Conservation (phyloP, 1,139 yeast species). For the Fermentozyma sake region DNA sequence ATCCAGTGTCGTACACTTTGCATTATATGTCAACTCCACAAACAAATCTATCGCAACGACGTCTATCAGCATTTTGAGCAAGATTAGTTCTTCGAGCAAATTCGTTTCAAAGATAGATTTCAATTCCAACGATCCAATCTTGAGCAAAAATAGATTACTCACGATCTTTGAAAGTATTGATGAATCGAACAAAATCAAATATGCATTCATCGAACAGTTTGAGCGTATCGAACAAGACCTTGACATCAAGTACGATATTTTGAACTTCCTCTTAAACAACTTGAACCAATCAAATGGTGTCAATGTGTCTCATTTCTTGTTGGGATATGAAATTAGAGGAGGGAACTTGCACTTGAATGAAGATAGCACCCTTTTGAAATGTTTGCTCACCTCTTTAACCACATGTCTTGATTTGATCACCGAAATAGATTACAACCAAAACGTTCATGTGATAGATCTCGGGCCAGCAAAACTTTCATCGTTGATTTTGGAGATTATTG, state of each 20-base stretch:
- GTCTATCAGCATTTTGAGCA: constrained; percentile 52
- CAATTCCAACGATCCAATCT: constrained; percentile 31
- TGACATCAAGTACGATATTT: constrained; percentile 50
- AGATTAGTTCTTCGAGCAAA: constrained; percentile 46
- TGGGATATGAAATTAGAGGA: constrained; percentile 57
- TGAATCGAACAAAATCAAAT: constrained; percentile 65
- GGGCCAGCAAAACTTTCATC: constrained; percentile 57
- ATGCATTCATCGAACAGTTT: constrained; percentile 69
- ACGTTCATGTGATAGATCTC: constrained; percentile 38
- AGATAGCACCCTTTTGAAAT: constrained; percentile 47
- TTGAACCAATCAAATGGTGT: constrained; percentile 36
- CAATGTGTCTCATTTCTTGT: constrained; percentile 62
- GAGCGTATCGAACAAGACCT: constrained; percentile 40
- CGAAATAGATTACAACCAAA: constrained; percentile 33
- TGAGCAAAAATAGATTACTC: constrained; percentile 60
- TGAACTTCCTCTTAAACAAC: constrained; percentile 54
- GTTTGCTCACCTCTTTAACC: constrained; percentile 47
- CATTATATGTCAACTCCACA: constrained; percentile 62
- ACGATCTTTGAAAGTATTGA: constrained; percentile 71
- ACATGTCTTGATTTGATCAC: constrained; percentile 42
- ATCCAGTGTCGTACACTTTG: constrained; percentile 65
- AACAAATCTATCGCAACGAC: constrained; percentile 45
- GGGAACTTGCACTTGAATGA: constrained; percentile 19
- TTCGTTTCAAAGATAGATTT: constrained; percentile 34
- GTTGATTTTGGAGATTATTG: constrained; percentile 53